phyloP scores from a whole-genome alignment of 495 filamentous ascomycete species.

The Aspergillus steynii region DNA sequence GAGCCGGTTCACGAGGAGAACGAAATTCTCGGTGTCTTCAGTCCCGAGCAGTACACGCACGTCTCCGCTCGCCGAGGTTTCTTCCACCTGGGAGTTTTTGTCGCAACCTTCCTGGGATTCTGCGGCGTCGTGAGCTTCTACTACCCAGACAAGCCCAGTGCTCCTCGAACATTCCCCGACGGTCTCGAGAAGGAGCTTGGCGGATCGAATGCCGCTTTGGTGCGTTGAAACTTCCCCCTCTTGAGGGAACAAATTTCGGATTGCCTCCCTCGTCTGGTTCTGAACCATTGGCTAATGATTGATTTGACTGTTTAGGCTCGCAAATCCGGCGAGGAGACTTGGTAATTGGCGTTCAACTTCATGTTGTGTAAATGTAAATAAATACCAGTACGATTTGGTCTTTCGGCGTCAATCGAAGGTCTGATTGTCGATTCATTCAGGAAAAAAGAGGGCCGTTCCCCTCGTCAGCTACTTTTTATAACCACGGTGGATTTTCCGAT shows the following conservation, averaged over 20 bases:
- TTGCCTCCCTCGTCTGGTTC: background rate
- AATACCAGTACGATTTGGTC: conserved; percentile 42
- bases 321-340: conserved; percentile 44
- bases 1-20: conserved; percentile 97
- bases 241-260: background rate
- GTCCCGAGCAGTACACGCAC: conserved; percentile 86
- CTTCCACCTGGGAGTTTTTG: conserved; percentile 72
- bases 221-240: conserved; percentile 25
- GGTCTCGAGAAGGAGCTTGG: conserved; percentile 87
- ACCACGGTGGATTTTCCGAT: background rate
- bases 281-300: background rate
- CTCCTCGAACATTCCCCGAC: conserved; percentile 75
- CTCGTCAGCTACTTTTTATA: background rate
- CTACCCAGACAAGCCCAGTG: conserved; percentile 85
- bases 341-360: conserved; percentile 36
- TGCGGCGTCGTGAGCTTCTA: conserved; percentile 66
- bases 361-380: conserved; percentile 48
- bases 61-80: conserved; percentile 69
- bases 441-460: conserved; percentile 1
- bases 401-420: conserved; percentile 36
- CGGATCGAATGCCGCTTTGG: conserved; percentile 53
- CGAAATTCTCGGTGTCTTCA: conserved; percentile 90
- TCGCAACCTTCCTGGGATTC: conserved; percentile 67
- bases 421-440: conserved; percentile 26
- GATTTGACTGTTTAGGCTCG: conserved; percentile 33